phyloP scores from a whole-genome alignment of 2,329 filamentous ascomycete genomes.

The Aspergillus jensenii region DNA sequence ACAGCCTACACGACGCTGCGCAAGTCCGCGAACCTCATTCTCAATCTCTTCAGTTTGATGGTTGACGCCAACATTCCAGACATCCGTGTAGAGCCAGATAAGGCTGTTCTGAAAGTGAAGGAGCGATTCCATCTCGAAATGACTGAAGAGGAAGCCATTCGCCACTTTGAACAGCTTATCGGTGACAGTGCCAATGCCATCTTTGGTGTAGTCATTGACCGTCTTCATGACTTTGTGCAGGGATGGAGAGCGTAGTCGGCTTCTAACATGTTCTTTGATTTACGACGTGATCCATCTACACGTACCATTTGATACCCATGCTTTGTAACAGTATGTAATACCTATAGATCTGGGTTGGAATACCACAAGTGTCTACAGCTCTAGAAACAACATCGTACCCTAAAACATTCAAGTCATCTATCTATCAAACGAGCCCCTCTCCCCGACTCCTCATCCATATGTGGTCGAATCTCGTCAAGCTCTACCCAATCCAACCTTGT shows the following conservation, averaged over 20 bases:
- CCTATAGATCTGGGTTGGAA: not conserved
- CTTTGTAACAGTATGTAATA: constrained; percentile 3
- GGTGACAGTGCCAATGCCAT: constrained; percentile 87
- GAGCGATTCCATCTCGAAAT: constrained; percentile 92
- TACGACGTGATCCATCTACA: not conserved
- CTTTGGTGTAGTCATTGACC: constrained; percentile 91
- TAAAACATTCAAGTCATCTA: not conserved
- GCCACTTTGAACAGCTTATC: constrained; percentile 84
- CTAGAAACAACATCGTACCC: not conserved
- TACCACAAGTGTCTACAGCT: not conserved
- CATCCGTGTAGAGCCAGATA: constrained; percentile 87
- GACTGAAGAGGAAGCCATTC: constrained; percentile 86
- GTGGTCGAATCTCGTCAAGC: constrained; percentile 14
- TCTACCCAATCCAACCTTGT: constrained; percentile 22
- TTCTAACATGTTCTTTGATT: not conserved
- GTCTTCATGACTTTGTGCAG: constrained; percentile 90
- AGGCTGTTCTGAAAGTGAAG: constrained; percentile 90
- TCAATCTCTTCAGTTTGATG: constrained; percentile 96
- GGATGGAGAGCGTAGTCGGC: constrained; percentile 65
- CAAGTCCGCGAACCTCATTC: constrained; percentile 84
- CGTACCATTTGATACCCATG: constrained; percentile 1
- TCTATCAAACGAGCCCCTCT: not conserved
- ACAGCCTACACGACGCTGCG: constrained; percentile 88
- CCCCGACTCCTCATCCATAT: constrained; percentile 23
- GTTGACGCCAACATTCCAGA: constrained; percentile 96